phyloP scores from a whole-genome alignment of 371 early-diverging fungal species.

The Lichtheimia ornata region DNA sequence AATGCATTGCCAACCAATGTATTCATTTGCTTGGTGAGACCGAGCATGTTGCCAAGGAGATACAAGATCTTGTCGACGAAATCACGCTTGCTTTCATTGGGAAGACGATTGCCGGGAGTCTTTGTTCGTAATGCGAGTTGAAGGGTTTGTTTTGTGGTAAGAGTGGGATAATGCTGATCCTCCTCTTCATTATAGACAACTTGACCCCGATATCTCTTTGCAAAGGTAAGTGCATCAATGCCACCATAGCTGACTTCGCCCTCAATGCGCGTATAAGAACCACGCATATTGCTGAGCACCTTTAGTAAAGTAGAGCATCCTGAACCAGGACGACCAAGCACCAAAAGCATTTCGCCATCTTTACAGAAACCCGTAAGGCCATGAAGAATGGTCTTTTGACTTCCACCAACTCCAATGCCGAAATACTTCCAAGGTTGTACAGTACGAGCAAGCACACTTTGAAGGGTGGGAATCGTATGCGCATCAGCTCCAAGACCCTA shows the following conservation, averaged over 20 bases:
- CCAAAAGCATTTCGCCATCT: constrained; percentile 73
- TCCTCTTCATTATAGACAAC: constrained; percentile 72
- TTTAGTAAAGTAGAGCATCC: constrained; percentile 72
- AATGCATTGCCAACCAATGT: constrained; percentile 84
- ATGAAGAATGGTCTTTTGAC: constrained; percentile 40
- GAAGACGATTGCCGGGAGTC: constrained; percentile 61
- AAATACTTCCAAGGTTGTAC: constrained; percentile 31
- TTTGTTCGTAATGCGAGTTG: constrained; percentile 66
- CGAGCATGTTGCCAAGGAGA: constrained; percentile 68
- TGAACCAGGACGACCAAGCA: constrained; percentile 72
- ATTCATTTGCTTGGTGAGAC: constrained; percentile 73
- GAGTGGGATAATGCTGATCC: constrained; percentile 69
- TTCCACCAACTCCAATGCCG: constrained; percentile 11
- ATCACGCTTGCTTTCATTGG: constrained; percentile 34
- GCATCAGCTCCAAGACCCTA: constrained; percentile 44
- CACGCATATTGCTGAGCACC: constrained; percentile 64
- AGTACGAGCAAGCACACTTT: constrained; percentile 11
- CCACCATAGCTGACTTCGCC: constrained; percentile 67
- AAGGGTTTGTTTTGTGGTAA: constrained; percentile 71
- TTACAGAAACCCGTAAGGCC: constrained; percentile 59
- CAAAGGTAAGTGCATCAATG: constrained; percentile 52
- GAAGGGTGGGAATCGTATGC: constrained; percentile 33
- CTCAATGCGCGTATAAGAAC: constrained; percentile 51
- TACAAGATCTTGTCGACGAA: constrained; percentile 51
- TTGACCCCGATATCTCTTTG: constrained; percentile 57